Evolutionary conservation across 352 stramenopile species (phyloP).

Genomic region (Phytophthora hibernalis): DNA sequence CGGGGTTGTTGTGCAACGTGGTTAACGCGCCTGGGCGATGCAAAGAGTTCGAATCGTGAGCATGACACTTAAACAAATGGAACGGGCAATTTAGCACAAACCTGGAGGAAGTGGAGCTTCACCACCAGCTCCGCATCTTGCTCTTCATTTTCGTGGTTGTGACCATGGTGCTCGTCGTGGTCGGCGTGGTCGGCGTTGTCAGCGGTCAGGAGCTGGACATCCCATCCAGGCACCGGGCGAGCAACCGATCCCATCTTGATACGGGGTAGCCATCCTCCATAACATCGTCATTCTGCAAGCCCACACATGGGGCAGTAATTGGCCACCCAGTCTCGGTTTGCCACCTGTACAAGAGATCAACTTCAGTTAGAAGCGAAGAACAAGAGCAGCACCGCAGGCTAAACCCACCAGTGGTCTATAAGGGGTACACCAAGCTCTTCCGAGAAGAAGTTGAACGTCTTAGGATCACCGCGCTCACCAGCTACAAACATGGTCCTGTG

Average conservation of each 20-base stretch:
- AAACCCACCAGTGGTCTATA: slow-evolving; percentile 82
- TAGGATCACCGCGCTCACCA: slow-evolving; percentile 88
- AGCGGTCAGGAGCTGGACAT: slow-evolving; percentile 78
- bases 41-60: background rate
- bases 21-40: slow-evolving; percentile 58
- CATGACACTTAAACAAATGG: background rate
- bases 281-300: slow-evolving; percentile 67
- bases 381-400: background rate
- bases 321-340: slow-evolving; percentile 92
- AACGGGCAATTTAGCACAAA: slow-evolving; percentile 1
- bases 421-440: slow-evolving; percentile 64
- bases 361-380: background rate
- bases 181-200: slow-evolving; percentile 44
- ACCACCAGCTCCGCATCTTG: slow-evolving; percentile 76
- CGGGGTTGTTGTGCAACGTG: slow-evolving; percentile 88
- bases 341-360: slow-evolving; percentile 55
- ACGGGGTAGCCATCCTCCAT: slow-evolving; percentile 43
- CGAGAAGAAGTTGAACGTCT: slow-evolving; percentile 86
- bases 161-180: slow-evolving; percentile 49
- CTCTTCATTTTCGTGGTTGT: slow-evolving; percentile 64
- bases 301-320: slow-evolving; percentile 70
- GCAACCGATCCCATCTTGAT: slow-evolving; percentile 74
- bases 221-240: slow-evolving; percentile 81
- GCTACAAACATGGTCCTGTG: slow-evolving; percentile 84
- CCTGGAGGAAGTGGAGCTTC: slow-evolving; percentile 89